Conservation (phyloP, 176 grass and related monocot species). For the Cenchrus americanus region DNA sequence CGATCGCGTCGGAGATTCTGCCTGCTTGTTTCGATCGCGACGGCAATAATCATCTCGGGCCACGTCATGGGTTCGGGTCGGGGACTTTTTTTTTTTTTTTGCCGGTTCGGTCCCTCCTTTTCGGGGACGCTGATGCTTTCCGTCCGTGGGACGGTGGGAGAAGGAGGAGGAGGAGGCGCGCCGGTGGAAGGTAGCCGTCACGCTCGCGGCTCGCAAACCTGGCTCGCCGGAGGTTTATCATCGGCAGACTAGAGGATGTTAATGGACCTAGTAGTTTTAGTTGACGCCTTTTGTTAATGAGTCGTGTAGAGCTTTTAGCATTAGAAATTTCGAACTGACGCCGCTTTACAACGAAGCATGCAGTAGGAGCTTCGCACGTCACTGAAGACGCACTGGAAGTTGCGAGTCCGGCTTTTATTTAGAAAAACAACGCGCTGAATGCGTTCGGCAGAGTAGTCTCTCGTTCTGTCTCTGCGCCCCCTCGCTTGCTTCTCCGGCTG, state of each 20-base stretch:
- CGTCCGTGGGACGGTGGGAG: too few species aligned
- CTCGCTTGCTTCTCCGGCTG: conserved; percentile 7
- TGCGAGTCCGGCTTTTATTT: background rate
- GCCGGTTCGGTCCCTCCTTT: background rate
- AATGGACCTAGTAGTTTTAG: background rate
- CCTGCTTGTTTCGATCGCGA: conserved; percentile 25
- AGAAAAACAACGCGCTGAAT: background rate
- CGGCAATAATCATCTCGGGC: conserved; percentile 32
- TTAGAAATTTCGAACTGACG: background rate
- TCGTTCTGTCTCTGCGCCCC: background rate
- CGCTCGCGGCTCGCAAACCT: conserved; percentile 25
- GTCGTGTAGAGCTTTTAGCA: background rate
- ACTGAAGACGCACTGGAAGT: background rate
- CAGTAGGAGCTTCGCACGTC: background rate
- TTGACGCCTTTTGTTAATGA: background rate
- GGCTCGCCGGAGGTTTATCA: background rate
- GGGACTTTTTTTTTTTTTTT: conserved; percentile 5
- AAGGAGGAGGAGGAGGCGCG: background rate
- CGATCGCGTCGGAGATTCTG: conserved; percentile 52
- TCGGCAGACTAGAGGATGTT: background rate
- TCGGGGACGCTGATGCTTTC: conserved; percentile 32
- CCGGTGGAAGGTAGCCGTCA: conserved; percentile 30
- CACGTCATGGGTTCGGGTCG: conserved; percentile 25
- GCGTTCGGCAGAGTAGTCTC: background rate
- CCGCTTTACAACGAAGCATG: background rate